Evolutionary conservation across 768 basidiomycete genomes (phyloP), one percentile per base, ranked within the genome.

Genomic region (Pleurotus salmoneostramineus): DNA sequence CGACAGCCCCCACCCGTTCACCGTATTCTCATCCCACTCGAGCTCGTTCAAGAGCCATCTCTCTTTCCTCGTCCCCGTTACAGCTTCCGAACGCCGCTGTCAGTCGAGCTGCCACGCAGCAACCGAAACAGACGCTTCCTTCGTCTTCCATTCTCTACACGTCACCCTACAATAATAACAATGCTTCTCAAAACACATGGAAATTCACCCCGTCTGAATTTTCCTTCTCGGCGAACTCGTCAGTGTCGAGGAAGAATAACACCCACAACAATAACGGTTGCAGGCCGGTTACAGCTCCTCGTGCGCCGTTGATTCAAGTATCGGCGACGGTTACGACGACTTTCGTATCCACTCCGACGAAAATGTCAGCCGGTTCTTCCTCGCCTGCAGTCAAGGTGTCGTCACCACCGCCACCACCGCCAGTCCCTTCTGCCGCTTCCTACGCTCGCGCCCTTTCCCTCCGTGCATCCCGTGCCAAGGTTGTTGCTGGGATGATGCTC

Each of bases 401-500:
- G 7, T 10, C 27, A 8, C 48, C 21, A 11, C 15, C 48, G 31
- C 48, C 11, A 7, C 45, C 45, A 27, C 45, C 8, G 8, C 45
- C 12, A 27, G 14, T 47, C 45, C 45, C 45, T 47, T 32, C 48
- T 42, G 37, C 37, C 7, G 11, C 51, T 17, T 40, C 37, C 4
- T 40, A 21, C 51, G 36, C 36, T 2, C 35, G 40, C 8, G 52
- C 52, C 14, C 52, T 11, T 3, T n/a, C 52, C 7, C 52, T 54
- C 2, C 52, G 40, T 4, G 21, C 36, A 17, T 54, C 52, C 7
- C 52, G 52, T 27, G 15, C 52, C 4, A 37, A 43, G 21, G 37
- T 54, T 6, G 37, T 54, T 14, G 52, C 52, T 6, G 52, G 52
- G 5, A 54, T 54, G 52, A 37, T 54, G n/a, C 52, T 54, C 15